A percentile compares a stretch with the other conserved stretches of the same genome.
phyloP scores from a whole-genome alignment of 371 early-diverging fungal species.

The Mortierella sp. region DNA sequence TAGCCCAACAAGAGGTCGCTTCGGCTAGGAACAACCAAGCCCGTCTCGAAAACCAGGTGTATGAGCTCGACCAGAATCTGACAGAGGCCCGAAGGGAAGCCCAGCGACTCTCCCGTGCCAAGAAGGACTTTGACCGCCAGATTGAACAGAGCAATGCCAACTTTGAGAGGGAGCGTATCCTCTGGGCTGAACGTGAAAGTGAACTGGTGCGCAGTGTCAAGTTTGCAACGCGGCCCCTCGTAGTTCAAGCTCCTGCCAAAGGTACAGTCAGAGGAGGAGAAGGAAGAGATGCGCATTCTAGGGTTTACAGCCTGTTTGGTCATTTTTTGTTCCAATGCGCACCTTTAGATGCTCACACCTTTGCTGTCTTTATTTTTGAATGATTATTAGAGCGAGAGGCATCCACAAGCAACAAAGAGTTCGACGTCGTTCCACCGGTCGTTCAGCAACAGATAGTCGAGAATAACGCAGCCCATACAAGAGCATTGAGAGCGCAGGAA shows the following conservation, averaged over 20 bases:
- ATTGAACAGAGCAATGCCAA: conserved; percentile 47
- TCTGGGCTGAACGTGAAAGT: conserved; percentile 59
- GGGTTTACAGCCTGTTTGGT: neutral
- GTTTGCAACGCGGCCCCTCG: conserved; percentile 54
- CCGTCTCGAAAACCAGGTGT: conserved; percentile 62
- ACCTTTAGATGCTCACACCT: neutral
- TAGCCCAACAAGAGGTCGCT: conserved; percentile 59
- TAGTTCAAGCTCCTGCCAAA: conserved; percentile 57
- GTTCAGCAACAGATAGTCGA: conserved; percentile 55
- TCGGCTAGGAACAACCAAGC: conserved; percentile 58
- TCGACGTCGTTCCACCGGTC: conserved; percentile 35
- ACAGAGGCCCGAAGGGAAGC: conserved; percentile 47
- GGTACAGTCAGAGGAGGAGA: conserved; percentile 15
- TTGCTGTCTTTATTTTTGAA: conserved; percentile 8
- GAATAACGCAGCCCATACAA: conserved; percentile 44
- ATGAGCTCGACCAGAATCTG: conserved; percentile 59
- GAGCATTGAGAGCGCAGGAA: conserved; percentile 48
- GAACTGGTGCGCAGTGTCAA: conserved; percentile 58
- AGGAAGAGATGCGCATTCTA: neutral
- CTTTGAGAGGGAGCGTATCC: conserved; percentile 59
- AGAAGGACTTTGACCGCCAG: conserved; percentile 52
- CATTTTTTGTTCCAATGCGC: neutral
- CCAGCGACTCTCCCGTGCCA: conserved; percentile 56
- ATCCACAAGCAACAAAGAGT: conserved; percentile 1
- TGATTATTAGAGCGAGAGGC: conserved; percentile 20